These are phyloP conservation scores for Lactarius quietus DNA, from an alignment of 768 basidiomycete genomes.

Conservation along the genomic window DNA sequence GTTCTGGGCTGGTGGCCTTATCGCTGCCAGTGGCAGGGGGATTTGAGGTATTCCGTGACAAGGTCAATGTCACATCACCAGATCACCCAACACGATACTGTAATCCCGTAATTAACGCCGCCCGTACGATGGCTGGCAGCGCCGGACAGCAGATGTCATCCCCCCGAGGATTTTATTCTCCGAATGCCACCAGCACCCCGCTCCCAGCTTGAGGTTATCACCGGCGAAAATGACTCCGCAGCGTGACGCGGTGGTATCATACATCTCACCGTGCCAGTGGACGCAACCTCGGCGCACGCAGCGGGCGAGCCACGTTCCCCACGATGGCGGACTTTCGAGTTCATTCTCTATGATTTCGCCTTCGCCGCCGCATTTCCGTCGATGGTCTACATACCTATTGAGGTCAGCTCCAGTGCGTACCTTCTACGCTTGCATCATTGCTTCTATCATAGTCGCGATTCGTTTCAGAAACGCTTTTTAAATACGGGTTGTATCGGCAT, in stretches of 20 bases:
- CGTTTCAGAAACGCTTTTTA: conserved; percentile 62
- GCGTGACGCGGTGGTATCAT: conserved; percentile 36
- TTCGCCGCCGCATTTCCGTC: conserved; percentile 59
- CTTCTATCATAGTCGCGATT: conserved; percentile 7
- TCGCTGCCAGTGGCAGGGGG: no score
- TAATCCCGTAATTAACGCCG: no score
- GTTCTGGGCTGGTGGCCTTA: no score
- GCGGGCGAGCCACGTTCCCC: conserved; percentile 37
- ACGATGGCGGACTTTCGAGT: conserved; percentile 81
- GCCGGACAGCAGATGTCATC: no score
- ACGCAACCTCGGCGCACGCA: conserved; percentile 45
- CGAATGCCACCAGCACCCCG: conserved; percentile 33
- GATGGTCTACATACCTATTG: conserved; percentile 74
- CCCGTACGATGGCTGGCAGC: no score
- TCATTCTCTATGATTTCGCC: conserved; percentile 66
- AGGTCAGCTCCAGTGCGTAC: conserved; percentile 71
- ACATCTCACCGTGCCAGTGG: conserved; percentile 54
- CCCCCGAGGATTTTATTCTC: no score
- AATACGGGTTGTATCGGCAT: conserved; percentile 53
- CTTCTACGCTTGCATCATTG: neutral
- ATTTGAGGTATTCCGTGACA: no score
- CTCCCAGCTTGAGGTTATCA: conserved; percentile 15
- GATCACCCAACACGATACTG: no score
- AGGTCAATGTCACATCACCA: no score
- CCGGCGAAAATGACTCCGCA: conserved; percentile 11